Evolutionary conservation across 306 rosid genomes (phyloP), one percentile per base, ranked within the genome.

Genomic region (Vigna nakashimae): DNA sequence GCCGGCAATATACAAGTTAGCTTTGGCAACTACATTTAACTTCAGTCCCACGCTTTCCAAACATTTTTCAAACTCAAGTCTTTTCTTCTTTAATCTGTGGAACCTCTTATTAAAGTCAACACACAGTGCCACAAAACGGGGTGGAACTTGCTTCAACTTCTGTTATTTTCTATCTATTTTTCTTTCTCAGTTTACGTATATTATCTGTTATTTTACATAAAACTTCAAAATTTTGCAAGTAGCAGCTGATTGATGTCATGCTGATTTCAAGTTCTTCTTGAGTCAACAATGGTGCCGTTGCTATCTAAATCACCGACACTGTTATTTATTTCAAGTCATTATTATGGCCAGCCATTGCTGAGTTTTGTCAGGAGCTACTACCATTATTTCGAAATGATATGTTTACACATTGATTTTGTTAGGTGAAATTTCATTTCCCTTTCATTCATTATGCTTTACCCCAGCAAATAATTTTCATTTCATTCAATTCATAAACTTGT

Each of bases 271-370:
- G 4, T 51, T 51, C 11, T 51, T 22, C 24, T 51, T 8, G 56
- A 51, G 22, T n/a, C 57, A 52, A 32, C 7, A 1, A 58, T 5
- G 26, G 26, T 13, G 24, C 4, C 12, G 38, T 5, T 11, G 16
- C 17, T 26, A 12, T 7, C 12, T 58, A 9, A 58, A 59, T 59
- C 48, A 64, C 68, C 46, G 49, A 64, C 49, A 9, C 28, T n/a
- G 69, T 64, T 36, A 64, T 36, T 64, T n/a, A 34, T 64, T 63
- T 36, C 28, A 38, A n/a, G 69, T 9, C 68, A 36, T 16, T 60
- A 64, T 0, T 28, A n/a, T 28, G 1, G 17, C 12, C 34, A 10
- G 15, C 62, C 15, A 55, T 56, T 56, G 12, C 30, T 30, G 45
- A 14, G 67, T 34, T 62, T 62, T 30, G 69, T 15, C 38, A 64